A percentile compares a stretch with the other conserved stretches of the same genome.
These are phyloP conservation scores for Agrostemma githago DNA, from an alignment of 148 eudicot species.

Conservation along the genomic window DNA sequence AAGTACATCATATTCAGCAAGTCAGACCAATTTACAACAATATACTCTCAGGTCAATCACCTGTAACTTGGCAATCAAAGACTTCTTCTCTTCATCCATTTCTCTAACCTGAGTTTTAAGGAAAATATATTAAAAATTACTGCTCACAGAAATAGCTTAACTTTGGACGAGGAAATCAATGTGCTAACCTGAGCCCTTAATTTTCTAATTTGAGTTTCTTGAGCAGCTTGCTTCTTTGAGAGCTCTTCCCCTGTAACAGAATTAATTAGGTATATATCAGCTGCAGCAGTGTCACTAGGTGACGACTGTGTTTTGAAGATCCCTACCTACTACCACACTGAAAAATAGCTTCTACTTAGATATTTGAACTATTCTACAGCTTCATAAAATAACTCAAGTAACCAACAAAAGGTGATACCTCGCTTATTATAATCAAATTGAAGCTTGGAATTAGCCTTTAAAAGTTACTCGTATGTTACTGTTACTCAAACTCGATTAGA, in stretches of 20 bases:
- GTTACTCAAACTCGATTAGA: neutral
- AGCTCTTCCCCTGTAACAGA: slow-evolving; percentile 76
- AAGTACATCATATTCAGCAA: neutral
- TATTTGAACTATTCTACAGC: neutral
- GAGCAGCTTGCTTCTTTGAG: slow-evolving; percentile 98
- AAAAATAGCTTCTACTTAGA: neutral
- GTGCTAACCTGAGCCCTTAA: slow-evolving; percentile 81
- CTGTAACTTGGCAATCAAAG: slow-evolving; percentile 77
- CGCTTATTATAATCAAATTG: slow-evolving; percentile 4
- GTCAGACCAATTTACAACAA: slow-evolving; percentile 1
- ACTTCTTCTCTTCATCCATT: slow-evolving; percentile 98
- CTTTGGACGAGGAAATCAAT: slow-evolving; percentile 15
- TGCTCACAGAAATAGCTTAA: slow-evolving; percentile 6
- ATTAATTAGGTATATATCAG: slow-evolving; percentile 1
- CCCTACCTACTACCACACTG: neutral
- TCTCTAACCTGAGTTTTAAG: slow-evolving; percentile 86
- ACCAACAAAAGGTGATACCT: neutral
- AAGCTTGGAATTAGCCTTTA: neutral
- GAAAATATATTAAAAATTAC: slow-evolving; percentile 20
- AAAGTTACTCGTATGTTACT: neutral
- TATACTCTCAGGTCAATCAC: slow-evolving; percentile 32
- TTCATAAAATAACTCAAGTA: neutral
- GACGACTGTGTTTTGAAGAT: neutral
- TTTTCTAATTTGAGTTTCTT: slow-evolving; percentile 88
- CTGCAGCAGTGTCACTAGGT: neutral